A percentile compares a stretch with the other conserved stretches of the same genome.
Evolutionary conservation across 129 eudicot species (phyloP).

Genomic region (Flaveria bidentis): DNA sequence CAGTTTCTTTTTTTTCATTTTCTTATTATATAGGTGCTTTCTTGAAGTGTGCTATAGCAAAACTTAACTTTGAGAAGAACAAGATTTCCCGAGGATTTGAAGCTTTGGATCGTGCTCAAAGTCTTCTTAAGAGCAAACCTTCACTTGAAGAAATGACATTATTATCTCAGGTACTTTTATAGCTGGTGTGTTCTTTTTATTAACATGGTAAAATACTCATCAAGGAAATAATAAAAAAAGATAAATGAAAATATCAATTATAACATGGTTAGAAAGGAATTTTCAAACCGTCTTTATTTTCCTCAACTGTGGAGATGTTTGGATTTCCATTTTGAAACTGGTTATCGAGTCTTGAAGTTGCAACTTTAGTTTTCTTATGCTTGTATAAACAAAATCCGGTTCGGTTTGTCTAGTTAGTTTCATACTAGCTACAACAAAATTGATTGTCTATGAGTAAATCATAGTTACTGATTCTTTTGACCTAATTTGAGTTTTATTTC

Average conservation of each 20-base stretch:
- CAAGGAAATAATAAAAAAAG: neutral
- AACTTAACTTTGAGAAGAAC: conserved; percentile 74
- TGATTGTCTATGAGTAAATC: neutral
- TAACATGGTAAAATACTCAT: conserved; percentile 6
- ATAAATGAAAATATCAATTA: neutral
- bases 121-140: conserved; percentile 71
- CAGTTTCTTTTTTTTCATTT: conserved; percentile 49
- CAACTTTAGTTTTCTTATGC: neutral
- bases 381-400: neutral
- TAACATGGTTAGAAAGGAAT: neutral
- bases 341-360: neutral
- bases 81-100: conserved; percentile 91
- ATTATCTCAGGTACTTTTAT: conserved; percentile 52
- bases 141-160: conserved; percentile 81
- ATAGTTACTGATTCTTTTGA: neutral
- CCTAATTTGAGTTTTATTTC: neutral
- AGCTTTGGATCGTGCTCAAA: conserved; percentile 98
- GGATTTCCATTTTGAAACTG: neutral
- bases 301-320: neutral
- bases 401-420: neutral
- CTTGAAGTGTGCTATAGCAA: conserved; percentile 99
- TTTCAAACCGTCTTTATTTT: neutral
- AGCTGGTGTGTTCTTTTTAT: conserved; percentile 5
- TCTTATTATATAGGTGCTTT: conserved; percentile 91
- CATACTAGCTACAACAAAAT: neutral